Evolutionary conservation across 768 basidiomycete species (phyloP).

Genomic region (Dioszegia crocea): DNA sequence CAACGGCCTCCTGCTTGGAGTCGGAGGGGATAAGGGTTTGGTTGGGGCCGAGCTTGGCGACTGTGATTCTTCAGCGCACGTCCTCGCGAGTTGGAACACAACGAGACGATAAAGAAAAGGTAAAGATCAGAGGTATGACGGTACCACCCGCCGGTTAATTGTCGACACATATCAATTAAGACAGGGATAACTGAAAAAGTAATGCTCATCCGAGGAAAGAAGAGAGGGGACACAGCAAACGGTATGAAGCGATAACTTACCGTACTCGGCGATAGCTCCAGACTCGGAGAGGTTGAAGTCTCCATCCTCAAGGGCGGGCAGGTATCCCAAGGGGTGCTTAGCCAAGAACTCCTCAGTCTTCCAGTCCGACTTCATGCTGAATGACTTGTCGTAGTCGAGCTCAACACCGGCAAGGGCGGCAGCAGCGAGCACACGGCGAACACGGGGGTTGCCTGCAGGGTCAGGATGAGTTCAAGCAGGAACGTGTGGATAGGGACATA

Average conservation of each 20-base stretch:
- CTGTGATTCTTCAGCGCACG: slow-evolving; percentile 51
- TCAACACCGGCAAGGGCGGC: slow-evolving; percentile 63
- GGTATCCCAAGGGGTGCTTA: slow-evolving; percentile 57
- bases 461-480: neutral
- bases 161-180: slow-evolving; percentile 62
- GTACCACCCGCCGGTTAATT: slow-evolving; percentile 52
- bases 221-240: neutral
- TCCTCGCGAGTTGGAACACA: neutral
- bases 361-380: slow-evolving; percentile 36
- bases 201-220: slow-evolving; percentile 53
- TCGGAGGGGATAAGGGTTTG: slow-evolving; percentile 68
- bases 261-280: slow-evolving; percentile 74
- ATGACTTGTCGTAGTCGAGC: slow-evolving; percentile 65
- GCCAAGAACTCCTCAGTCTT: slow-evolving; percentile 47
- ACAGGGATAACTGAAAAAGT: slow-evolving; percentile 68
- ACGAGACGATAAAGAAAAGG: slow-evolving; percentile 4
- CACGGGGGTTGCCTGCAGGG: slow-evolving; percentile 42
- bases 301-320: slow-evolving; percentile 72
- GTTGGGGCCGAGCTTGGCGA: slow-evolving; percentile 72
- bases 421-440: slow-evolving; percentile 52
- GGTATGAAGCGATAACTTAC: slow-evolving; percentile 58
- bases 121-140: slow-evolving; percentile 45
- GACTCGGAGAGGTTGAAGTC: slow-evolving; percentile 79
- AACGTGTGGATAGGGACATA: slow-evolving; percentile 12
- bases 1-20: slow-evolving; percentile 63